Conservation (phyloP, 129 eudicot species). For the Helichrysum umbraculigerum region DNA sequence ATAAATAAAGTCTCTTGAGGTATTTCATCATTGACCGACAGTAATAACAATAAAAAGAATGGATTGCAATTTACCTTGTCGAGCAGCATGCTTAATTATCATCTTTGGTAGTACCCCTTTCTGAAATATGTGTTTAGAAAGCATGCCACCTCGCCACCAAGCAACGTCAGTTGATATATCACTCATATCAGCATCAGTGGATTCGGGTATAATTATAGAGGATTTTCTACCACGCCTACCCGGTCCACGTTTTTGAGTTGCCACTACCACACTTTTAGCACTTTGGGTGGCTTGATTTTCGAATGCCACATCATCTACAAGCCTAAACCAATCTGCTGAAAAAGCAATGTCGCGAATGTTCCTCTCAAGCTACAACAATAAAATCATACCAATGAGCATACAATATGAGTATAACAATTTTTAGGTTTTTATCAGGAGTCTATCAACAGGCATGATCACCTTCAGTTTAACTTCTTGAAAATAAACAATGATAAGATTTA, state of each 20-base stretch:
- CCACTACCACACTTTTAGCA: slow-evolving; percentile 42
- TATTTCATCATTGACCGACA: slow-evolving; percentile 12
- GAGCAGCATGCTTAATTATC: slow-evolving; percentile 66
- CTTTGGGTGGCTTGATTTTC: slow-evolving; percentile 54
- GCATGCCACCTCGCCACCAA: slow-evolving; percentile 94
- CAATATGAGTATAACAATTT: neutral
- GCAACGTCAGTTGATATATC: slow-evolving; percentile 46
- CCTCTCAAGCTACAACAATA: slow-evolving; percentile 72
- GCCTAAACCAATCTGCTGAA: slow-evolving; percentile 83
- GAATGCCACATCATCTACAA: slow-evolving; percentile 52
- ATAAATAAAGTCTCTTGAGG: slow-evolving; percentile 2
- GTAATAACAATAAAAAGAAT: neutral
- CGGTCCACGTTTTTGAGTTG: slow-evolving; percentile 71
- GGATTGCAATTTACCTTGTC: slow-evolving; percentile 49
- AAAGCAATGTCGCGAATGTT: slow-evolving; percentile 60
- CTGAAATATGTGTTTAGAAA: slow-evolving; percentile 64
- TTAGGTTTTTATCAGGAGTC: neutral
- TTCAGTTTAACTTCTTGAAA: neutral
- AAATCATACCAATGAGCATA: slow-evolving; percentile 19
- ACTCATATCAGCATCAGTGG: slow-evolving; percentile 45
- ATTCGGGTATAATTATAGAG: slow-evolving; percentile 39
- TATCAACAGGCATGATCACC: neutral
- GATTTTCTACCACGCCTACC: slow-evolving; percentile 78
- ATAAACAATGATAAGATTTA: neutral
- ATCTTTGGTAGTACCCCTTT: slow-evolving; percentile 61